phyloP scores from a whole-genome alignment of 306 rosid species.

The Acacia confusa region DNA sequence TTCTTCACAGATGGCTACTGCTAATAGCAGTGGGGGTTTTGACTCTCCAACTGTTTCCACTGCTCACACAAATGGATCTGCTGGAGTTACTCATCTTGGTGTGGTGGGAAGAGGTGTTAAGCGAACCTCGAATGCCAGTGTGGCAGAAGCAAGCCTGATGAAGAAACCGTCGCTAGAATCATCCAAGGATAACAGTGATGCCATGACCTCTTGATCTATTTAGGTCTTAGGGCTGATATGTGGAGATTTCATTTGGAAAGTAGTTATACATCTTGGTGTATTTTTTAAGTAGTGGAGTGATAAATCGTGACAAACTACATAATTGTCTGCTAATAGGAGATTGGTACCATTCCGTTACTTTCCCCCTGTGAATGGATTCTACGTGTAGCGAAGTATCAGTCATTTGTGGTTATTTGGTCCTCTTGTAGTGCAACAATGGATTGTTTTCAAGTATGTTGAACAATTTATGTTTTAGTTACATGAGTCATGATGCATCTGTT shows the following conservation, averaged over 20 bases:
- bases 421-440: neutral
- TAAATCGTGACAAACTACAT: constrained; percentile 16
- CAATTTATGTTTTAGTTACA: neutral
- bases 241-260: constrained; percentile 31
- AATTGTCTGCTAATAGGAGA: constrained; percentile 14
- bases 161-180: constrained; percentile 70
- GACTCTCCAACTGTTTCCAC: constrained; percentile 89
- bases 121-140: constrained; percentile 56
- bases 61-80: constrained; percentile 68
- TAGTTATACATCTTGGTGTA: constrained; percentile 14
- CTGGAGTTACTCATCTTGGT: constrained; percentile 92
- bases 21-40: constrained; percentile 58
- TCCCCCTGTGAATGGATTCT: neutral
- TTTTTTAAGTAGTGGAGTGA: constrained; percentile 26
- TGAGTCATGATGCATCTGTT: constrained; percentile 5
- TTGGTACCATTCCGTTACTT: constrained; percentile 17
- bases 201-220: constrained; percentile 43
- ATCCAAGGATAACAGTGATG: constrained; percentile 61
- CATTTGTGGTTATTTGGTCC: neutral
- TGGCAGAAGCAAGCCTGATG: constrained; percentile 45
- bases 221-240: constrained; percentile 16
- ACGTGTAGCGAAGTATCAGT: neutral
- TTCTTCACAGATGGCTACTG: constrained; percentile 69
- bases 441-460: neutral
- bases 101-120: constrained; percentile 98